These are phyloP conservation scores for Poa annua DNA, from an alignment of 176 grass and related monocot genomes.

Conservation along the genomic window DNA sequence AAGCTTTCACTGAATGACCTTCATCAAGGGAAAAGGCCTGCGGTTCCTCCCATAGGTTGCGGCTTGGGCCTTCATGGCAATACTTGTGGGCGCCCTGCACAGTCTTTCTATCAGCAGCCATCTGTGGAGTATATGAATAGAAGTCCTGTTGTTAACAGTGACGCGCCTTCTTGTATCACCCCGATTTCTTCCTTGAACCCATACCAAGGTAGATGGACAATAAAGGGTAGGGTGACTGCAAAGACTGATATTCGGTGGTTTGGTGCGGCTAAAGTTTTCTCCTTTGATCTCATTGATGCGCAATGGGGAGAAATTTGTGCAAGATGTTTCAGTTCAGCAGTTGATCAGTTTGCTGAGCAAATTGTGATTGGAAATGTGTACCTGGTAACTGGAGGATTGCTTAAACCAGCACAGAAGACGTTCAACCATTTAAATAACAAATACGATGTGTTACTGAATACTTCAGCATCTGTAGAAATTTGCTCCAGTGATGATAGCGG, in stretches of 20 bases:
- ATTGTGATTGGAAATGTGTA: constrained; percentile 88
- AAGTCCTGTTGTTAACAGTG: constrained; percentile 65
- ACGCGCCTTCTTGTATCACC: constrained; percentile 41
- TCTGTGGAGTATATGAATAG: constrained; percentile 60
- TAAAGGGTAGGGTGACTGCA: constrained; percentile 82
- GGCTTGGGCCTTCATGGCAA: constrained; percentile 46
- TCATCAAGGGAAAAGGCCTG: constrained; percentile 64
- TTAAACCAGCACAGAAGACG: constrained; percentile 59
- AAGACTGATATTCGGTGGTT: constrained; percentile 56
- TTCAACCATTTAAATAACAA: constrained; percentile 61
- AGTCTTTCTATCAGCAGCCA: constrained; percentile 54
- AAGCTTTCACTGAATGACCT: constrained; percentile 41
- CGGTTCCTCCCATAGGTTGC: constrained; percentile 34
- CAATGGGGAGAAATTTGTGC: constrained; percentile 74
- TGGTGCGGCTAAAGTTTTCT: constrained; percentile 71
- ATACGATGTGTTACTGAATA: constrained; percentile 58
- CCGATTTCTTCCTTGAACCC: constrained; percentile 79
- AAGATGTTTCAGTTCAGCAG: constrained; percentile 62
- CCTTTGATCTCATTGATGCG: constrained; percentile 82
- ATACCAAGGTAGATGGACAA: constrained; percentile 69
- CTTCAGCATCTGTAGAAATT: constrained; percentile 50
- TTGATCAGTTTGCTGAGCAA: constrained; percentile 59
- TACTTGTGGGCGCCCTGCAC: constrained; percentile 41
- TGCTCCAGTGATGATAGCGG: constrained; percentile 63
- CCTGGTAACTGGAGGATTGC: constrained; percentile 66